Evolutionary conservation across 257 asterid species (phyloP), one percentile per base, ranked within the genome.

Genomic region (Agastache rugosa): DNA sequence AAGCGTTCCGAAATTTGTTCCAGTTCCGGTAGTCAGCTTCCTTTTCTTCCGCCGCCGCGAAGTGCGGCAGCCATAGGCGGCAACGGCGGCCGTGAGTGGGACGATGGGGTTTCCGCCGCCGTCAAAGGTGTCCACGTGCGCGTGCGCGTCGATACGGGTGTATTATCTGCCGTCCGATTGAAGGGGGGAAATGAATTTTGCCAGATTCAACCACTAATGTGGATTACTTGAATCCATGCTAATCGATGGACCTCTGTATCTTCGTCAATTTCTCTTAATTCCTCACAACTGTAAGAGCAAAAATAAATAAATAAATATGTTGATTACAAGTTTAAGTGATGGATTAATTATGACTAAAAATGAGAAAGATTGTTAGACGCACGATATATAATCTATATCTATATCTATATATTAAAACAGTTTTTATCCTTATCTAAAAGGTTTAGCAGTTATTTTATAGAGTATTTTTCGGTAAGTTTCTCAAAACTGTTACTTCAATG

Each of bases 141-240:
- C n/a, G 8, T 56, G 17, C n/a, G 35, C 19, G 2, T 1, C 3
- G 17, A 56, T 0, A 23, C 60, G 29, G 29, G 60, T 2, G 59
- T 56, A 0, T 0, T 56, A 4, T 10, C 35, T 3, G 34, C 63
- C 35, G 17, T 56, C 35, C 8, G 4, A 56, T 23, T 56, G n/a
- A n/a, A n/a, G n/a, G n/a, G n/a, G n/a, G n/a, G n/a, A n/a, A n/a
- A n/a, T n/a, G n/a, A n/a, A n/a, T n/a, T n/a, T n/a, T n/a, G n/a
- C n/a, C n/a, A n/a, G n/a, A n/a, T n/a, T n/a, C n/a, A n/a, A n/a
- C n/a, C n/a, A n/a, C n/a, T n/a, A n/a, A n/a, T n/a, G n/a, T n/a
- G n/a, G n/a, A n/a, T n/a, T n/a, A n/a, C n/a, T n/a, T n/a, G 67
- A 0, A 2, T 10, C 86, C 84, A 78, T 3, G 3, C 19, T 2